Percentiles rank a stretch among this genome's conserved stretches.
Conservation (phyloP, 2,329 filamentous ascomycete species). For the Aspergillus sp. region DNA sequence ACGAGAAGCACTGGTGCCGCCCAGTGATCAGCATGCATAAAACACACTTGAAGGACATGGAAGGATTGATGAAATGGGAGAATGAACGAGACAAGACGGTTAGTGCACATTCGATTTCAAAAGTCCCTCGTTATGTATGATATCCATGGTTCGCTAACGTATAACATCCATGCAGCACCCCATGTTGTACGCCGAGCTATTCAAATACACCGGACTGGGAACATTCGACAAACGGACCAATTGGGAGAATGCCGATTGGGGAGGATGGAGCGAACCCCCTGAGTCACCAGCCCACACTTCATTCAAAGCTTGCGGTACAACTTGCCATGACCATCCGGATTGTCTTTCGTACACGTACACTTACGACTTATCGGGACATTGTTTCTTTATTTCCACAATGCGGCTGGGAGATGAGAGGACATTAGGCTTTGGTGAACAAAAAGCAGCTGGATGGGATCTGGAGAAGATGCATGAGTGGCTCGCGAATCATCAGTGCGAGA, state of each 20-base stretch:
- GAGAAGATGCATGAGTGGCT: constrained; percentile 18
- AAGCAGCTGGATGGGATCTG: constrained; percentile 22
- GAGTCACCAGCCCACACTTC: constrained; percentile 21
- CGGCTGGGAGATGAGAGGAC: constrained; percentile 14
- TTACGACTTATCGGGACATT: constrained; percentile 14
- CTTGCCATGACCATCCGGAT: constrained; percentile 16
- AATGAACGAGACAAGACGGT: constrained; percentile 14
- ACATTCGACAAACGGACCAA: constrained; percentile 13
- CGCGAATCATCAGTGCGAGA: constrained; percentile 12
- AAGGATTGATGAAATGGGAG: constrained; percentile 41
- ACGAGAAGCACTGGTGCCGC: constrained; percentile 43
- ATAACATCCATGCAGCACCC: constrained; percentile 8
- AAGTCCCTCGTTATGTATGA: background rate
- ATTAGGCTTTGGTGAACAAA: constrained; percentile 4
- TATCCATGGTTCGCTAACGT: background rate
- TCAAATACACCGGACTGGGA: constrained; percentile 21
- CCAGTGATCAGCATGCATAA: constrained; percentile 45
- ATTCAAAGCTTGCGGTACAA: constrained; percentile 19
- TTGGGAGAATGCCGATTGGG: constrained; percentile 32
- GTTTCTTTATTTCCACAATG: constrained; percentile 17
- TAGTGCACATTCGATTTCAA: constrained; percentile 2
- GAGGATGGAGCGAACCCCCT: constrained; percentile 19
- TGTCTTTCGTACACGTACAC: constrained; percentile 18
- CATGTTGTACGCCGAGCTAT: constrained; percentile 22
- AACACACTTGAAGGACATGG: constrained; percentile 42